These are phyloP conservation scores for Trypanosoma avium DNA, from an alignment of 208 protist genomes.

Conservation along the genomic window DNA sequence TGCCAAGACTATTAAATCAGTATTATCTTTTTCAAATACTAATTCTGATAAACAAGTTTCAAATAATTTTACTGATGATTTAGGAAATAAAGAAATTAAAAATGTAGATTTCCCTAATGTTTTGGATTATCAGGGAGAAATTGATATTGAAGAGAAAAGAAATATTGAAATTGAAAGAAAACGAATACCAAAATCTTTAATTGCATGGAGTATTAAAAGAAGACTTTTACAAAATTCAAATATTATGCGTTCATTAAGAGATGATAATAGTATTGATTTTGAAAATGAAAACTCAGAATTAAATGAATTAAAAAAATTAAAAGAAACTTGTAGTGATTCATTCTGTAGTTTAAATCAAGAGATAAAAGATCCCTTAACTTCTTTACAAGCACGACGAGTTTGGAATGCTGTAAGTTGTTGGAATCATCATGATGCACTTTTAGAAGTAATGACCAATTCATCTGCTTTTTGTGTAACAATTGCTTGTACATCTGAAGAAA, in stretches of 20 bases:
- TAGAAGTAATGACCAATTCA: constrained; percentile 19
- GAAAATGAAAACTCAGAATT: neutral
- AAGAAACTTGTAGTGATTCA: neutral
- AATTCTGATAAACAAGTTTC: too few relatives aligned
- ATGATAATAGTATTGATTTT: neutral
- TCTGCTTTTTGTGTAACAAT: constrained; percentile 17
- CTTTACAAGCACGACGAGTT: constrained; percentile 1
- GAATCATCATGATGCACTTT: constrained; percentile 7
- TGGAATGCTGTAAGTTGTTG: constrained; percentile 16
- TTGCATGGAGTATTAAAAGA: constrained; percentile 24
- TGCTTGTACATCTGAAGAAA: constrained; percentile 19
- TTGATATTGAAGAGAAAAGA: neutral
- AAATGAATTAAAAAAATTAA: neutral
- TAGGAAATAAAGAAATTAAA: too few relatives aligned
- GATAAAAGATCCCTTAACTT: neutral
- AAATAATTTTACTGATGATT: too few relatives aligned
- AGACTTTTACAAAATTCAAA: constrained; percentile 21
- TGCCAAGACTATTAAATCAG: too few relatives aligned
- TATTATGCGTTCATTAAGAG: constrained; percentile 18
- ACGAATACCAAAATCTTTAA: constrained; percentile 24
- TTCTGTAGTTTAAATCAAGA: neutral
- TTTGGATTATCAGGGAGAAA: neutral
- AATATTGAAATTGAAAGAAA: neutral
- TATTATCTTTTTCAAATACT: too few relatives aligned
- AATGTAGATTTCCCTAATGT: too few relatives aligned